Base-by-base conservation (phyloP, 768 basidiomycete species). In the Inosperma sp. region DNA sequence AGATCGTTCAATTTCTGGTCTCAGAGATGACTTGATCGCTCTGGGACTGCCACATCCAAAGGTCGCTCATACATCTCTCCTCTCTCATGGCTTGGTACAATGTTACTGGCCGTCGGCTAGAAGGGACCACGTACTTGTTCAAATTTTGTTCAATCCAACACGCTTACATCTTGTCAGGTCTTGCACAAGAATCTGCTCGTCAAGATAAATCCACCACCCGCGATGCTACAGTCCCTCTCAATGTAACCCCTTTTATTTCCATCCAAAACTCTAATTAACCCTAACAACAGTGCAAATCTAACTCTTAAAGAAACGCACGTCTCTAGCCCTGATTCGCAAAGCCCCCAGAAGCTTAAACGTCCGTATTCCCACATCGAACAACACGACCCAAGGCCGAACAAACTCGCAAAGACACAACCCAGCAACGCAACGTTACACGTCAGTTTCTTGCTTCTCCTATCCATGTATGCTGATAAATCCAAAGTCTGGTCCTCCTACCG, bases 21-120 rank as follows among this genome's bases (percentile, higher is more conserved):
- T 76, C 37, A 59, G 60, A 16, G 52, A 63, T 23, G 75, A 78
- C 46, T 54, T 76, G 35, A 21, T 49, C 6, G 46, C 45, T 1
- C 58, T 78, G n/a, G 72, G 68, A 48, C 51, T 75, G 7, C 71
- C 74, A 0, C 66, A 65, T 36, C 74, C 74, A 0, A 75, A 73
- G 57, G 53, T 48, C 23, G 61, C 55, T 2, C 72, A 71, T 34
- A 63, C 69, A 19, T 48, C 41, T 9, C 59, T 74, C 26, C 55
- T 68, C 12, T 66, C 62, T 8, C 59, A 64, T 30, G 71, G 70
- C 9, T 59, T 61, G 17, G 59, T 72, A 10, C 60, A 67, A 48
- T 63, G 63, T 27, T 54, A 53, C 5, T 69, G 68, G 68, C 51
- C 57, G 7, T 49, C 54, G 7, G 55, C 56, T 2, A 48, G 29